phyloP scores from a whole-genome alignment of 2,329 filamentous ascomycete species.

The Pseudogymnoascus sp. region DNA sequence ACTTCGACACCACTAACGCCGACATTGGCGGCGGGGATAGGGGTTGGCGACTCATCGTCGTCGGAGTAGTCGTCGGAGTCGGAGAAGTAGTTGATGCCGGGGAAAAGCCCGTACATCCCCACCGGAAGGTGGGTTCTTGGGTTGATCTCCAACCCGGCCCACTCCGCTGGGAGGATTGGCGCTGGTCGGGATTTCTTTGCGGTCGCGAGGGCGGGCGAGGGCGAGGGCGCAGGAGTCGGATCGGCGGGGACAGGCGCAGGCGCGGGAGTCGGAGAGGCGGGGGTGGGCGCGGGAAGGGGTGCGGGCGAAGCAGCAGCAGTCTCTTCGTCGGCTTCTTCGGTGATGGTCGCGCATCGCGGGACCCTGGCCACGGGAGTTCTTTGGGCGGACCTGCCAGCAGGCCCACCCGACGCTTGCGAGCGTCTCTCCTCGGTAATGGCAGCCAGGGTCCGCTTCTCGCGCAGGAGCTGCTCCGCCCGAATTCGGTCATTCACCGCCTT shows the following conservation, averaged over 20 bases:
- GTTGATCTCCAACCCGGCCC: not conserved
- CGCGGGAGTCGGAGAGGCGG: not conserved
- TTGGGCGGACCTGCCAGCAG: not conserved
- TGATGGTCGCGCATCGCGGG: not conserved
- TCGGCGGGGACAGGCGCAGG: not conserved
- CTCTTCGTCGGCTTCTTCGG: not conserved
- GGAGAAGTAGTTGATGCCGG: not conserved
- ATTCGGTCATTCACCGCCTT: not conserved
- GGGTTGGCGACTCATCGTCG: not conserved
- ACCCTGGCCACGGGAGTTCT: not conserved
- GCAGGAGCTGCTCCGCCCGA: not conserved
- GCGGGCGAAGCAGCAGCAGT: not conserved
- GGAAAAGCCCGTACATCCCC: not conserved
- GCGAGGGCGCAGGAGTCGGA: not conserved
- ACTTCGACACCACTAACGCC: not conserved
- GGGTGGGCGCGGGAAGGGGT: not conserved
- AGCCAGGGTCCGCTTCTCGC: not conserved
- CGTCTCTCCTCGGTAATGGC: not conserved
- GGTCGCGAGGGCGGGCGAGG: not conserved
- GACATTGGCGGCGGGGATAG: not conserved
- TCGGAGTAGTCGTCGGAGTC: not conserved
- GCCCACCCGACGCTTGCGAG: not conserved
- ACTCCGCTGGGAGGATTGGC: not conserved
- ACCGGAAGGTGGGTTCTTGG: not conserved
- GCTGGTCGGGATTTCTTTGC: not conserved